Conservation (phyloP, 768 basidiomycete genomes). For the Rhodocollybia butyracea region DNA sequence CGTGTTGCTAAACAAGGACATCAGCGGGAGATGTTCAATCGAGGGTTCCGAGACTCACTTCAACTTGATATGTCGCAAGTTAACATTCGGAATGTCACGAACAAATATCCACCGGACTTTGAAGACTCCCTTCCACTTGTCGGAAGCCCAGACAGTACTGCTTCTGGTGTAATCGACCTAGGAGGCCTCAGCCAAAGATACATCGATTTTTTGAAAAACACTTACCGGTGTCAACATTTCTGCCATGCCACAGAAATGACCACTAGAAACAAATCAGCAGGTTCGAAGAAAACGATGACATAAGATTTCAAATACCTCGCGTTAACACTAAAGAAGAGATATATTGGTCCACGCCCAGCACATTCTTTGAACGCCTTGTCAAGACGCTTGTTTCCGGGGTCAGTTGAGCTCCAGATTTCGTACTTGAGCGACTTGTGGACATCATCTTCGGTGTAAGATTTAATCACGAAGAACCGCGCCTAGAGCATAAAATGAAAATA, state of each 20-base stretch:
- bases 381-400: slow-evolving; percentile 94
- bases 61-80: slow-evolving; percentile 83
- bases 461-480: slow-evolving; percentile 97
- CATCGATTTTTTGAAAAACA: background rate
- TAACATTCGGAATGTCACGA: slow-evolving; percentile 89
- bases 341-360: slow-evolving; percentile 89
- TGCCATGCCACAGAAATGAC: slow-evolving; percentile 98
- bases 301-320: slow-evolving; percentile 50
- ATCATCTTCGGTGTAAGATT: slow-evolving; percentile 98
- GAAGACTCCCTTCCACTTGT: slow-evolving; percentile 99
- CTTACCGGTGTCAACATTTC: slow-evolving; percentile 93
- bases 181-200: background rate
- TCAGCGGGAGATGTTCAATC: background rate
- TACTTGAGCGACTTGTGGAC: slow-evolving; percentile 98
- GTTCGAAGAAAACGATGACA: background rate
- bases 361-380: slow-evolving; percentile 97
- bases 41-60: slow-evolving; percentile 48
- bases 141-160: slow-evolving; percentile 95
- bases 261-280: slow-evolving; percentile 42
- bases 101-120: slow-evolving; percentile 98
- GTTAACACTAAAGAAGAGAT: slow-evolving; percentile 98
- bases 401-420: slow-evolving; percentile 97
- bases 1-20: slow-evolving; percentile 67
- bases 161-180: slow-evolving; percentile 91
- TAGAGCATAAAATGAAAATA: slow-evolving; percentile 24